These are phyloP conservation scores for Botrytis fragariae DNA, from an alignment of 2,329 filamentous ascomycete genomes.

Conservation along the genomic window DNA sequence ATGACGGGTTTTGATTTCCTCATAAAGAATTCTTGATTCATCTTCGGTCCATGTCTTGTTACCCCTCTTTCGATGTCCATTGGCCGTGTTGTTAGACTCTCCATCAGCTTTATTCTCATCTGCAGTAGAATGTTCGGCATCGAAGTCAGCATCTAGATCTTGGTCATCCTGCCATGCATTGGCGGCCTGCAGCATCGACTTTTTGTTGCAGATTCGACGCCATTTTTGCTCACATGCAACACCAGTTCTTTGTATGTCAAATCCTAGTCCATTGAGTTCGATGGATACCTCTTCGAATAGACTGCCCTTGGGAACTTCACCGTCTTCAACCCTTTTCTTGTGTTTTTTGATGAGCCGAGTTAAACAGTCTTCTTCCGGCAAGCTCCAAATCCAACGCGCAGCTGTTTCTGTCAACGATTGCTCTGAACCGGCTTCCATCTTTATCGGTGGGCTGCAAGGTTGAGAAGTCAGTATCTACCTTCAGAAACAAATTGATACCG, in stretches of 20 bases:
- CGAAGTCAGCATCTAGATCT: neutral
- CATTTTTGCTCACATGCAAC: neutral
- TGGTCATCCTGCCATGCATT: too few relatives aligned
- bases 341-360: neutral
- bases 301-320: neutral
- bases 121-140: too few relatives aligned
- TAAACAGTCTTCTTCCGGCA: neutral
- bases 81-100: accelerated
- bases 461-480: neutral
- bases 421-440: neutral
- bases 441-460: neutral
- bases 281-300: neutral
- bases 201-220: neutral
- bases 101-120: neutral
- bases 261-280: neutral
- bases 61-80: accelerated
- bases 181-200: too few relatives aligned
- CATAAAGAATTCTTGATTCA: neutral
- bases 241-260: neutral
- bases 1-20: neutral
- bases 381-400: neutral
- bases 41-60: neutral
- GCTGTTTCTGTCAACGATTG: neutral
- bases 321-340: neutral
- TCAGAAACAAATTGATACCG: too few relatives aligned